Conservation (phyloP, 2,329 filamentous ascomycete species). For the Neophaeococcomyces mojaviensis region DNA sequence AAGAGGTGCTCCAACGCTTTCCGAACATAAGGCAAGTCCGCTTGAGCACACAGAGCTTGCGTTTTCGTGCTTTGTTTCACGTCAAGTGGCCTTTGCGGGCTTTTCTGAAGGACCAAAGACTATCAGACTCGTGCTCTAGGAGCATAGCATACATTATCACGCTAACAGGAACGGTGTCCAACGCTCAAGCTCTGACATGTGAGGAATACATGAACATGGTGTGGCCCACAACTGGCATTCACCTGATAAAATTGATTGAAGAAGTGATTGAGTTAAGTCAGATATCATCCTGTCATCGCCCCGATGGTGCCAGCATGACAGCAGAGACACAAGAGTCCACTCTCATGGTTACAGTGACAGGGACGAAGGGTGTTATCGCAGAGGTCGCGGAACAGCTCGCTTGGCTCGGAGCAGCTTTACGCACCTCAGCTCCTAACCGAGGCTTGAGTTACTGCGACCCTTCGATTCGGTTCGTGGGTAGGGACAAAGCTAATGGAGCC, state of each 20-base stretch:
- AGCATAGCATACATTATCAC: background rate
- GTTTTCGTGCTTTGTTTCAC: background rate
- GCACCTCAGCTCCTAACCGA: slow-evolving; percentile 18
- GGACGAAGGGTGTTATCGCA: slow-evolving; percentile 15
- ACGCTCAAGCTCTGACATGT: slow-evolving; percentile 1
- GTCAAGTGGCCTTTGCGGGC: background rate
- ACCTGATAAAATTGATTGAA: background rate
- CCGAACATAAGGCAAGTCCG: background rate
- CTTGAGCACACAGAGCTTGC: background rate
- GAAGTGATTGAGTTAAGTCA: background rate
- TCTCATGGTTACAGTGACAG: background rate
- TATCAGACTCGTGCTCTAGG: background rate
- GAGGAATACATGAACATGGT: background rate
- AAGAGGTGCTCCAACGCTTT: background rate
- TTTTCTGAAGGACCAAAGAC: background rate
- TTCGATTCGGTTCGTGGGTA: background rate
- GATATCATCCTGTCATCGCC: background rate
- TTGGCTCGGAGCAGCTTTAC: slow-evolving; percentile 30
- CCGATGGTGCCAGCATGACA: background rate
- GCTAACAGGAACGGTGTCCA: background rate
- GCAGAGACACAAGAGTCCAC: background rate
- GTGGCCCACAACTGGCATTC: background rate
- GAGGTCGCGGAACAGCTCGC: slow-evolving; percentile 32
- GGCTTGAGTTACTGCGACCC: slow-evolving; percentile 17
- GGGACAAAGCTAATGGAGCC: background rate